Evolutionary conservation across 2,329 filamentous ascomycete genomes (phyloP), one percentile per base, ranked within the genome.

Genomic region (Claviceps lovelessii): DNA sequence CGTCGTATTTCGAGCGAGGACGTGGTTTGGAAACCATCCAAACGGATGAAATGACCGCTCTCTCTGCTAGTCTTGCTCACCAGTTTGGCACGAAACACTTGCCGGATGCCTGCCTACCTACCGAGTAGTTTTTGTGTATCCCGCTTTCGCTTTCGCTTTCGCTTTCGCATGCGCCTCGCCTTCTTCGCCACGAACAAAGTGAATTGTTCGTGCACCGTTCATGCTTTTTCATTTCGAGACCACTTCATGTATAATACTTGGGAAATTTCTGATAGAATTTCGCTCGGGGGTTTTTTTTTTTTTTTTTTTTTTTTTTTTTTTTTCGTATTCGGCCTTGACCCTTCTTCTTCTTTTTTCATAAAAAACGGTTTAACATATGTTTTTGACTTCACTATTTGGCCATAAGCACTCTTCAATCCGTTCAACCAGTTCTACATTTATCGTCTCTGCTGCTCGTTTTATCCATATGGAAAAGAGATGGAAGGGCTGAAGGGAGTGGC

Each of bases 11-110:
- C 60, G 11, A 58, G 58, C 15, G 62, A 67, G 23, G 59, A 55
- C 1, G 54, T 57, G n/a, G 63, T 61, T 15, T 59, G 66, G 13
- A 61, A 60, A 13, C 31, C 31, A 13, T 61, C 61, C 7, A 70
- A 70, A 62, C 63, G 68, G 52, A 67, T 68, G 62, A 70, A 64
- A 57, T 71, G 57, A 52, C n/a, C 5, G 45, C 13, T 15, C 23
- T 46, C 11, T 17, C 19, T 28, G 9, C 42, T 45, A 6, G 9
- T 28, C 19, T 45, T 23, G 8, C 19, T 45, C 42, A 23, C 42
- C 42, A 45, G 9, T 11, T 9, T 45, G 42, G 2, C 19, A 45
- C 5, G 28, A 45, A 23, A 23, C 23, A 23, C n/a, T 45, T 45
- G 35, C 13, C 42, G 44, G 44, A 46, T 46, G 44, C 10, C 19